A percentile compares a stretch with the other conserved stretches of the same genome.
These are phyloP conservation scores for Ophiostoma australiae DNA, from an alignment of 2,329 filamentous ascomycete species.

Conservation along the genomic window DNA sequence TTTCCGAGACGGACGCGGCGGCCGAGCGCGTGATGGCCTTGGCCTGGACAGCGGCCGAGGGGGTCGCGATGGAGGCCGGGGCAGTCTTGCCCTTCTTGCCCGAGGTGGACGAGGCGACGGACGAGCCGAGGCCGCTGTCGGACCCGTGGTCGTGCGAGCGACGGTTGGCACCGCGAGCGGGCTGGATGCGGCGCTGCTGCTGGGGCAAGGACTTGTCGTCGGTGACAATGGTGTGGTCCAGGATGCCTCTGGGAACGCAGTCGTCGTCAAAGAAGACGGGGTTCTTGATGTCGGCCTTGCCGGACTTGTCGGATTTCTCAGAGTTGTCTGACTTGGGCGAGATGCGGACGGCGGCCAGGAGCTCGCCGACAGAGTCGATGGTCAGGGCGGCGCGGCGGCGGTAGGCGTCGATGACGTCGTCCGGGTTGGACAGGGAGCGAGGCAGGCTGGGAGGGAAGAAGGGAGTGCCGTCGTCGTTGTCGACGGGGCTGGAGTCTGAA, in stretches of 20 bases:
- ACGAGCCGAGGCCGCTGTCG: constrained; percentile 85
- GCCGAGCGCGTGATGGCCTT: constrained; percentile 58
- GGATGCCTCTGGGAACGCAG: constrained; percentile 56
- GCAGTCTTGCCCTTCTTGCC: constrained; percentile 41
- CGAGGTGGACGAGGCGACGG: constrained; percentile 60
- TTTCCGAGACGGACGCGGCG: constrained; percentile 43
- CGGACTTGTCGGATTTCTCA: background rate
- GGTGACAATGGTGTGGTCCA: constrained; percentile 51
- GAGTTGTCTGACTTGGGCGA: constrained; percentile 33
- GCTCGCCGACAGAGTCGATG: constrained; percentile 58
- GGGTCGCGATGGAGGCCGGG: constrained; percentile 27
- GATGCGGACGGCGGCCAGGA: constrained; percentile 40
- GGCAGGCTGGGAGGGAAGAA: constrained; percentile 52
- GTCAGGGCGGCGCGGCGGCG: constrained; percentile 64
- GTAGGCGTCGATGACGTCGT: constrained; percentile 66
- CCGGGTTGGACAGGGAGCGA: constrained; percentile 64
- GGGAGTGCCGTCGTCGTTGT: constrained; percentile 26
- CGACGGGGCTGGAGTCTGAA: constrained; percentile 28
- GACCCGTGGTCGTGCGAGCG: constrained; percentile 63
- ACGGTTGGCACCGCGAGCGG: constrained; percentile 44
- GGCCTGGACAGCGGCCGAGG: constrained; percentile 36
- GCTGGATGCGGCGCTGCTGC: constrained; percentile 33
- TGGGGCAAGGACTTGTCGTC: constrained; percentile 35
- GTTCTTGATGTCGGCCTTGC: constrained; percentile 25
- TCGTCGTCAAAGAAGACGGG: constrained; percentile 47